Evolutionary conservation across 192 early-diverging fungal species (phyloP), one percentile per base, ranked within the genome.

Genomic region (Phycomyces blakesleeanus): DNA sequence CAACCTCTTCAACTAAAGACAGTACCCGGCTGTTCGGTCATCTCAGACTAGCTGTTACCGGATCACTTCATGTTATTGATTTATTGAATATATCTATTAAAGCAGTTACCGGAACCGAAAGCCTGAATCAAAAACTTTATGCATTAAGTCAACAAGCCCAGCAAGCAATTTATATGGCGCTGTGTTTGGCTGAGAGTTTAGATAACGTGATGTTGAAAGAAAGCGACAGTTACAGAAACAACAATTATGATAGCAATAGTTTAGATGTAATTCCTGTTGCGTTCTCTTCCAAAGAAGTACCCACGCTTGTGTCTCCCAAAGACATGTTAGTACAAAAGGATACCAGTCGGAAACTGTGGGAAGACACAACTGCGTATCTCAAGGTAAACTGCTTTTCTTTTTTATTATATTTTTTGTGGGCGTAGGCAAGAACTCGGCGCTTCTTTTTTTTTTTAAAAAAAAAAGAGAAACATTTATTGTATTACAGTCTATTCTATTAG

Each of bases 301-400:
- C 29, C 7, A 34, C 29, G 1, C 56, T 8, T 21, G 1, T 34
- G 20, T n/a, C 21, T 26, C 40, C n/a, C 25, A 24, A 26, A 10
- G 1, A 18, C 24, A 37, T 26, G 0, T 24, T 54, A 15, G 22
- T 26, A 5, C 50, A 57, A 25, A 55, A 65, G 18, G 62, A 68
- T 20, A 24, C 44, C 3, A 56, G 41, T 57, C 40, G 66, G 25
- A 58, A 50, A 12, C 24, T 73, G 39, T 73, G 60, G 63, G 71
- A 73, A 47, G 64, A 73, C 57, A 67, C 65, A 38, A 66, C 55
- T 15, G 49, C 51, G 14, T 73, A 58, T 73, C 42, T 73, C 37
- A 62, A 67, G 61, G 71, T 73, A 73, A 67, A 20, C 4, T 18
- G 20, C n/a, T n/a, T n/a, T n/a, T n/a, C n/a, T n/a, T n/a, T n/a